Evolutionary conservation across 306 rosid genomes (phyloP), one percentile per base, ranked within the genome.

Genomic region (Lathyrus aphaca): DNA sequence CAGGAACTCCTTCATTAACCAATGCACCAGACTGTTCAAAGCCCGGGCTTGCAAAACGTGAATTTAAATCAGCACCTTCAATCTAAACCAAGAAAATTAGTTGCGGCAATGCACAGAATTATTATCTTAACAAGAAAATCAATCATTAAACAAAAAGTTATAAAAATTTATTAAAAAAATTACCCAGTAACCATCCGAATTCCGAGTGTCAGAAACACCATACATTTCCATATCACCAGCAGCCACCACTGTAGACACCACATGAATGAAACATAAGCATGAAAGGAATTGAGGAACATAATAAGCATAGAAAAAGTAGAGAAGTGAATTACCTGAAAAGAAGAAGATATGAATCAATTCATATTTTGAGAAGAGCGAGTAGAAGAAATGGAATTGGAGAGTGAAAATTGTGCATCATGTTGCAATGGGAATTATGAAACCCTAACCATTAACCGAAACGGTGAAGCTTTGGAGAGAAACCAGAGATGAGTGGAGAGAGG

Each of bases 1-100:
- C 96, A 15, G 91, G 85, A 44, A 87, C 80, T 74, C 90, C 94
- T 82, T 93, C 91, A 5, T 78, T 88, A 74, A 85, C 76, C 96
- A 88, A 78, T 63, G 82, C 80, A 77, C 83, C 90, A 76, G 81
- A 80, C 82, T 84, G 92, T 75, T 84, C 92, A 15, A 76, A 79
- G 66, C 75, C 75, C 46, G 89, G 86, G 75, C 85, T 65, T 18
- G 81, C 73, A 69, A 85, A 76, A 65, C 81, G 90, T 50, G 87
- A 50, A 85, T 83, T 86, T 35, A 82, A 71, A 72, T 76, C 85
- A 68, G 81, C 59, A 72, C 86, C 89, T 82, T 84, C 90, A 67
- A 76, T 81, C 92, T 90, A 77, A 64, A 25, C 69, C 75, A 83
- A 79, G 74, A 42, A 44, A 40, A 60, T 5, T 8, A 37, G 8